phyloP scores from a whole-genome alignment of 768 basidiomycete genomes.

The Ramaria rubella region DNA sequence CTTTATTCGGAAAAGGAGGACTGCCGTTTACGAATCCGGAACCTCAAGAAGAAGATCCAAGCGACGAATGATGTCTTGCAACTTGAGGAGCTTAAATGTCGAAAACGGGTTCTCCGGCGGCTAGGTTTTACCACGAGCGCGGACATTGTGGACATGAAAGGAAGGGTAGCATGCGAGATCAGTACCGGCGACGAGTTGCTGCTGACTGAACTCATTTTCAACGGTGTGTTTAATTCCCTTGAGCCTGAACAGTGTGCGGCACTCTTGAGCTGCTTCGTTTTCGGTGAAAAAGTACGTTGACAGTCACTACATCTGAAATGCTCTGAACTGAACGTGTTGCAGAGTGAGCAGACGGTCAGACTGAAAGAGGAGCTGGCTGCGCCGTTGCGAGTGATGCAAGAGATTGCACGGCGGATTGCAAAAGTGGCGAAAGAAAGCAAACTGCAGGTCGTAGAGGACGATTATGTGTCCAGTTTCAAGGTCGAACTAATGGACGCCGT shows the following conservation, averaged over 20 bases:
- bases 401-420: constrained; percentile 92
- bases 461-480: constrained; percentile 95
- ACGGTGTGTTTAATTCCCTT: constrained; percentile 89
- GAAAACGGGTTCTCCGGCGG: constrained; percentile 89
- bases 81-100: constrained; percentile 90
- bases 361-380: constrained; percentile 91
- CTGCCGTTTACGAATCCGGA: constrained; percentile 59
- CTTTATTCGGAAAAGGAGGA: constrained; percentile 73
- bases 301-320: background rate
- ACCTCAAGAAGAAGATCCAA: constrained; percentile 79
- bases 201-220: constrained; percentile 95
- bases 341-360: constrained; percentile 83
- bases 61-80: constrained; percentile 90
- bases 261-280: constrained; percentile 95
- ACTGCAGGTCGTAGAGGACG: constrained; percentile 80
- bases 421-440: constrained; percentile 94
- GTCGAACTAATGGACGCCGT: constrained; percentile 99
- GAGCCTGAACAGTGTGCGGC: constrained; percentile 90
- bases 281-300: constrained; percentile 78
- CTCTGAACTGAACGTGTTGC: background rate
- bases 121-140: constrained; percentile 82
- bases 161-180: constrained; percentile 97
- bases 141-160: constrained; percentile 98
- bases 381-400: constrained; percentile 92
- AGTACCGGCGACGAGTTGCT: constrained; percentile 94